Percentiles rank a stretch among this genome's conserved stretches.
These are phyloP conservation scores for Plenodomus lindquistii DNA, from an alignment of 2,329 filamentous ascomycete genomes.

Conservation along the genomic window DNA sequence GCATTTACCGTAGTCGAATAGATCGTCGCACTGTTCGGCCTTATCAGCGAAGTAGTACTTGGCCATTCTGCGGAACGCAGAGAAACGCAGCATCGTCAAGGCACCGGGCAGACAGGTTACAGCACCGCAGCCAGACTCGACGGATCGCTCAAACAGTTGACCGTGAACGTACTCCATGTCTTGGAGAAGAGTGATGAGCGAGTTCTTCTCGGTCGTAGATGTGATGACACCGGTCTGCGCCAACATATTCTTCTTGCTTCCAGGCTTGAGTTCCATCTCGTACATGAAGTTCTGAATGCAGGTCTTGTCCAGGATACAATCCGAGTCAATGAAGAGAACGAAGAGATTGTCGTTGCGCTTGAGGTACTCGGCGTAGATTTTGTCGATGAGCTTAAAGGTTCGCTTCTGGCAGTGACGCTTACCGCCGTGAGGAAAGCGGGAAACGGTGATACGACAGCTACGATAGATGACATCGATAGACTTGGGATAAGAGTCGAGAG, in stretches of 20 bases:
- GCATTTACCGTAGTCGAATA: constrained; percentile 96
- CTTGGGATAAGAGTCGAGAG: constrained; percentile 76
- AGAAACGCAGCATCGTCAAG: constrained; percentile 94
- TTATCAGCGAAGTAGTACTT: constrained; percentile 99
- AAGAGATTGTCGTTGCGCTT: constrained; percentile 90
- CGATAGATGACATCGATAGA: constrained; percentile 90
- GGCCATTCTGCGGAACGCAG: constrained; percentile 93
- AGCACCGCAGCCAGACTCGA: constrained; percentile 90
- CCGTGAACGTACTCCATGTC: constrained; percentile 99
- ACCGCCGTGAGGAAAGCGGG: constrained; percentile 88
- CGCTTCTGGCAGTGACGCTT: constrained; percentile 93
- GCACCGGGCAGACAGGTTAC: constrained; percentile 95
- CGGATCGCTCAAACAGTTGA: constrained; percentile 91
- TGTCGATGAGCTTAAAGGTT: constrained; percentile 92
- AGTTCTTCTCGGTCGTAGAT: constrained; percentile 85
- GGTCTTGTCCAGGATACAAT: constrained; percentile 88
- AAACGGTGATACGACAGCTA: constrained; percentile 82
- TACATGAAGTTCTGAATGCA: constrained; percentile 98
- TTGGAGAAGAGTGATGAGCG: constrained; percentile 87
- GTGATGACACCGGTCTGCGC: constrained; percentile 98
- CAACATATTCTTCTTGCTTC: constrained; percentile 88
- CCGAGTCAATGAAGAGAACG: constrained; percentile 95
- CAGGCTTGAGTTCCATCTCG: constrained; percentile 96
- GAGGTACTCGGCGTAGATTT: constrained; percentile 85
- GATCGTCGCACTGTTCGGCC: constrained; percentile 89